These are phyloP conservation scores for Metschnikowia orientalis DNA, from an alignment of 805 yeast species.

Conservation along the genomic window DNA sequence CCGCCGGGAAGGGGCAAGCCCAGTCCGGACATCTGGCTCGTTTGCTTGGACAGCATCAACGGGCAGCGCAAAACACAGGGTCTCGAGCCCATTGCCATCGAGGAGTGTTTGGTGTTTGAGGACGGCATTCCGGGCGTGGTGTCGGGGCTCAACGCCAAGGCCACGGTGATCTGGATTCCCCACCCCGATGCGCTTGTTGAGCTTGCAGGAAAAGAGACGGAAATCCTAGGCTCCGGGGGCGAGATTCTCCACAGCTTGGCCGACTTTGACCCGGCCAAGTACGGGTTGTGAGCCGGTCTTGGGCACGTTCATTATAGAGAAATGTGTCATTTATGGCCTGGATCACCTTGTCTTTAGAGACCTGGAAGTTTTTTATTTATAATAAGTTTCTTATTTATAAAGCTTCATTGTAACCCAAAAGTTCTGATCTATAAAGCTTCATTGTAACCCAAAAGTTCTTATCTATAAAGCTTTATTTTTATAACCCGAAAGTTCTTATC, in stretches of 20 bases:
- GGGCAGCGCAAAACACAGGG: slow-evolving; percentile 40
- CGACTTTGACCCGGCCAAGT: slow-evolving; percentile 16
- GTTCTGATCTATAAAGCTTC: too few species aligned
- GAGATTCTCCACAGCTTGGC: slow-evolving; percentile 31
- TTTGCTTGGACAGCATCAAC: slow-evolving; percentile 72
- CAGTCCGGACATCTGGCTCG: slow-evolving; percentile 85
- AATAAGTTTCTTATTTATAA: too few species aligned
- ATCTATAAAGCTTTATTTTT: too few species aligned
- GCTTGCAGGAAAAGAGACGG: slow-evolving; percentile 46
- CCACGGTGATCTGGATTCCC: slow-evolving; percentile 92
- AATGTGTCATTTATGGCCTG: too few species aligned
- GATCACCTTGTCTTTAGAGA: too few species aligned
- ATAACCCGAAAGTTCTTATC: too few species aligned
- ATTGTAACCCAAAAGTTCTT: too few species aligned
- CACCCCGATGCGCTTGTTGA: slow-evolving; percentile 65
- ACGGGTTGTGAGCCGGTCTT: slow-evolving; percentile 16
- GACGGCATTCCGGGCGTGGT: slow-evolving; percentile 91
- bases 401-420: too few species aligned
- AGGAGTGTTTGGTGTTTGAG: slow-evolving; percentile 86
- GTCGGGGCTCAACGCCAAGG: slow-evolving; percentile 80
- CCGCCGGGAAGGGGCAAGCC: slow-evolving; percentile 91
- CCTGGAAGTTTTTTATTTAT: too few species aligned
- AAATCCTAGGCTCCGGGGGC: slow-evolving; percentile 49
- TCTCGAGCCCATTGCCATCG: slow-evolving; percentile 51
- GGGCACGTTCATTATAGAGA: too few species aligned